Conservation (phyloP, 2,329 filamentous ascomycete genomes). For the Cordyceps javanica region DNA sequence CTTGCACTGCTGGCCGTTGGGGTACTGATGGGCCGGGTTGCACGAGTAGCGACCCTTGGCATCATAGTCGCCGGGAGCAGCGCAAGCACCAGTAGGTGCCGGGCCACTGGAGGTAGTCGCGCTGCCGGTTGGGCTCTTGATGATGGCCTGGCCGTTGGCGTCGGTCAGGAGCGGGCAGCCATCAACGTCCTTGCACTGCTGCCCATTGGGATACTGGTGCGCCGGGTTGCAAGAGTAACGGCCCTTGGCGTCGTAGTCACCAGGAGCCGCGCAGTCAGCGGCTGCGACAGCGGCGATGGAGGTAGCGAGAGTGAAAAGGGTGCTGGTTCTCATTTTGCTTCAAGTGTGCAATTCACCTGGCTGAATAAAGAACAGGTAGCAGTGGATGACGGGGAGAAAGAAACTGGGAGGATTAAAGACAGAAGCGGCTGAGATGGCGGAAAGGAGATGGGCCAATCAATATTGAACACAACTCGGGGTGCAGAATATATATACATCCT, state of each 20-base stretch:
- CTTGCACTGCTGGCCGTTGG: too few relatives aligned
- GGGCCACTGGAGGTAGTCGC: too few relatives aligned
- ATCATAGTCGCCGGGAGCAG: too few relatives aligned
- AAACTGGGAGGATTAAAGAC: background rate
- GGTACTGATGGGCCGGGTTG: background rate
- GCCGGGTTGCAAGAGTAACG: conserved; percentile 20
- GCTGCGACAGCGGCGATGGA: background rate
- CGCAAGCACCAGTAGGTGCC: too few relatives aligned
- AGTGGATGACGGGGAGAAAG: background rate
- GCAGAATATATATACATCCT: background rate
- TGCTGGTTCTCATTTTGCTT: background rate
- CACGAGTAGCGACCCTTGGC: too few relatives aligned
- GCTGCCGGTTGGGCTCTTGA: background rate
- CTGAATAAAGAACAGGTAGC: background rate
- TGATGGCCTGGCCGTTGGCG: conserved; percentile 6
- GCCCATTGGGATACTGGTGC: conserved; percentile 17
- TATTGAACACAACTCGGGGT: background rate
- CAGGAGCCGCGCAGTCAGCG: background rate
- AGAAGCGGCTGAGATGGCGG: background rate
- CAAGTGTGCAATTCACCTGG: background rate
- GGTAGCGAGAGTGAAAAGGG: background rate
- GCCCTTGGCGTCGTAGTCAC: conserved; percentile 14
- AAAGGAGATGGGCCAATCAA: background rate
- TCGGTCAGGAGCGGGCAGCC: conserved; percentile 15
- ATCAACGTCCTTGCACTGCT: conserved; percentile 15